Evolutionary conservation across 192 early-diverging fungal species (phyloP).

Genomic region (Coemansia interrupta): DNA sequence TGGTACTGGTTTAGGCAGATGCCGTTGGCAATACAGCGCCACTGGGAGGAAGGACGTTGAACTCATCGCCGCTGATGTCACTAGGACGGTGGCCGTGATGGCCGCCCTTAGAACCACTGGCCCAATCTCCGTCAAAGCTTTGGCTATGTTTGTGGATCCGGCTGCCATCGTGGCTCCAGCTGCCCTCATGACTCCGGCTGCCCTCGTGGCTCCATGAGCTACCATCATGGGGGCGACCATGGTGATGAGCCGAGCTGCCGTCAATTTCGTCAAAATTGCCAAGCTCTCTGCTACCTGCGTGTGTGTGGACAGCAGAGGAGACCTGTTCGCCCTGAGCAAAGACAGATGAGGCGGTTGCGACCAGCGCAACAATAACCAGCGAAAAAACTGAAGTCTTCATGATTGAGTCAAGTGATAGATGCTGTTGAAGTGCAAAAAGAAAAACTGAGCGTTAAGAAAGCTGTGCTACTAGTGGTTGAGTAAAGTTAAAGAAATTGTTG

Average conservation of each 20-base stretch:
- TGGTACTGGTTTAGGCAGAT: no score
- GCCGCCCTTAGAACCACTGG: no score
- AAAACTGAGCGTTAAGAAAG: background rate
- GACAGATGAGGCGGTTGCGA: background rate
- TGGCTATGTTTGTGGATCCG: no score
- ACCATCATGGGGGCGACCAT: background rate
- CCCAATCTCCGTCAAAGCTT: no score
- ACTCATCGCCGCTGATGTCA: background rate
- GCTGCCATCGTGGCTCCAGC: no score
- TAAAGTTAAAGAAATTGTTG: no score
- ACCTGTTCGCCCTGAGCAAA: background rate
- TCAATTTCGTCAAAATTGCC: background rate
- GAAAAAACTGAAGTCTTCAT: slow-evolving; percentile 1
- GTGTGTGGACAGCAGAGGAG: background rate
- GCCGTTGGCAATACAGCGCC: no score
- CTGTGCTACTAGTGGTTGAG: background rate
- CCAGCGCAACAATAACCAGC: slow-evolving; percentile 2
- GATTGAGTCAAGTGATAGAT: background rate
- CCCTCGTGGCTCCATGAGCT: background rate
- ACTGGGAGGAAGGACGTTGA: no score
- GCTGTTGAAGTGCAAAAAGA: background rate
- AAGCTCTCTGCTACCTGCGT: background rate
- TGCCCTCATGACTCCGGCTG: no score
- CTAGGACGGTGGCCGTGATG: background rate
- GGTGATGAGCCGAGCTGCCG: background rate